Conservation (phyloP, 768 basidiomycete genomes). For the Kwoniella sp. region DNA sequence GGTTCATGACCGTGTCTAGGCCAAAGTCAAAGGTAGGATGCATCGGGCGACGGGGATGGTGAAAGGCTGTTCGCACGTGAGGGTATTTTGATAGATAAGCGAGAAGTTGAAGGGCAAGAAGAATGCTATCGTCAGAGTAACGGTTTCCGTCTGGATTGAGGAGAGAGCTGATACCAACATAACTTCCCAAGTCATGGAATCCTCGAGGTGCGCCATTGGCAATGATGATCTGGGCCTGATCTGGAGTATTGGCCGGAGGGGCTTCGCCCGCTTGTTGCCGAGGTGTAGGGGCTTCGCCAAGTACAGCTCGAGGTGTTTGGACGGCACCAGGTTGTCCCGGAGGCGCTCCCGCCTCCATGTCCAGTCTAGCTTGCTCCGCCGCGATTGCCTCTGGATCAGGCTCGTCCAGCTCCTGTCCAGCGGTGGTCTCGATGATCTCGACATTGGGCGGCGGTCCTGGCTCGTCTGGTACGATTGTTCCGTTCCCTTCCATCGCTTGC, state of each 20-base stretch:
- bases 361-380: constrained; percentile 45
- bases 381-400: constrained; percentile 83
- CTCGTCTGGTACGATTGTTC: constrained; percentile 27
- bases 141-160: constrained; percentile 50
- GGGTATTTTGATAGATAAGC: constrained; percentile 98
- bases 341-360: constrained; percentile 65
- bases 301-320: constrained; percentile 39
- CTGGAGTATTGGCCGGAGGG: constrained; percentile 13
- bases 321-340: constrained; percentile 83
- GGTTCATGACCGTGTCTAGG: constrained; percentile 20
- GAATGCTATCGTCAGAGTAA: constrained; percentile 91
- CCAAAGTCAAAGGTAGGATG: constrained; percentile 52
- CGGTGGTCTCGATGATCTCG: constrained; percentile 30
- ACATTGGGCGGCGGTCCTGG: constrained; percentile 30
- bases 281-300: constrained; percentile 34
- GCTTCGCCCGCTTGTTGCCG: constrained; percentile 23
- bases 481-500: constrained; percentile 29
- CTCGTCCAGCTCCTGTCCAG: constrained; percentile 58
- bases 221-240: constrained; percentile 50
- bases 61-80: constrained; percentile 93
- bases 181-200: constrained; percentile 52
- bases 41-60: constrained; percentile 64
- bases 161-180: constrained; percentile 44
- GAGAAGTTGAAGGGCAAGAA: constrained; percentile 84
- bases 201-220: constrained; percentile 55